Percentiles rank a stretch among this genome's conserved stretches.
These are phyloP conservation scores for Naganishia randhawae DNA, from an alignment of 768 basidiomycete species.

Conservation along the genomic window DNA sequence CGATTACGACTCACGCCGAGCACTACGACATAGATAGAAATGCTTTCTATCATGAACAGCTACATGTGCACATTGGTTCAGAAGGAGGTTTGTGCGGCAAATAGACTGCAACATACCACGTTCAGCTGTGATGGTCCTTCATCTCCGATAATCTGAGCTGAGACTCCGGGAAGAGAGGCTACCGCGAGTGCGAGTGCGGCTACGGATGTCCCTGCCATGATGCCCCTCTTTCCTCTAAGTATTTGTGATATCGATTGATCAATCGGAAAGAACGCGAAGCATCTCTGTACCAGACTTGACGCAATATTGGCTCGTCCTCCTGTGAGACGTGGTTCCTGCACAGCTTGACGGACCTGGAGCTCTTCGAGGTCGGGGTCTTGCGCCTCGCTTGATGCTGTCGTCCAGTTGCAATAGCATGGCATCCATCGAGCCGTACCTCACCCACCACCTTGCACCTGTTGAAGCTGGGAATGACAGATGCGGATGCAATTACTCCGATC, in stretches of 20 bases:
- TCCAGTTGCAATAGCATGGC: too few relatives aligned
- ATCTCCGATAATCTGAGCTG: conserved; percentile 25
- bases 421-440: too few relatives aligned
- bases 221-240: background rate
- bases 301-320: too few relatives aligned
- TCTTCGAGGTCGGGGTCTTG: too few relatives aligned
- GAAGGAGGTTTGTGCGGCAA: background rate
- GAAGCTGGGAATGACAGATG: too few relatives aligned
- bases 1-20: conserved; percentile 20
- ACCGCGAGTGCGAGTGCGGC: background rate
- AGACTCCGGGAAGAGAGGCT: background rate
- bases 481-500: too few relatives aligned
- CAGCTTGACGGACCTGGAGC: too few relatives aligned
- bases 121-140: conserved; percentile 23
- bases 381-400: too few relatives aligned
- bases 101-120: background rate
- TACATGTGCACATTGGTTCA: background rate
- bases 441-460: too few relatives aligned
- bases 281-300: background rate
- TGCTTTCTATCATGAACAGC: conserved; percentile 31
- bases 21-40: conserved; percentile 31
- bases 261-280: background rate
- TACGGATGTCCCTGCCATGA: background rate
- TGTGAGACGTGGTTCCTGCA: too few relatives aligned
- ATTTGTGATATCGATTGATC: background rate